A percentile compares a stretch with the other conserved stretches of the same genome.
These are phyloP conservation scores for Solanum medicagineum DNA, from an alignment of 257 asterid species.

Conservation along the genomic window DNA sequence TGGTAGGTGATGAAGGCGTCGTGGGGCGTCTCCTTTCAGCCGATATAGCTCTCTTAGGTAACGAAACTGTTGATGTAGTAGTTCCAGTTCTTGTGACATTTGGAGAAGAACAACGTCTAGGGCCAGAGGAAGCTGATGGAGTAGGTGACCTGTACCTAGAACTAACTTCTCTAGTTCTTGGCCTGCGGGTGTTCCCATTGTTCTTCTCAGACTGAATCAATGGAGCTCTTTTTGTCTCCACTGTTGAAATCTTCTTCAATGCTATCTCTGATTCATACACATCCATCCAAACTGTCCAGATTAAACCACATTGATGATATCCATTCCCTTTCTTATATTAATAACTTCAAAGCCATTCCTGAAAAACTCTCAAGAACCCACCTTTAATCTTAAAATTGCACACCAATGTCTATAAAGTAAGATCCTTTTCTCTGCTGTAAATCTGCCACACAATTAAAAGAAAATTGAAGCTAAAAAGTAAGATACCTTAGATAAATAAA, in stretches of 20 bases:
- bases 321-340: slow-evolving; percentile 14
- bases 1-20: slow-evolving; percentile 38
- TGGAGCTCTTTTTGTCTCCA: slow-evolving; percentile 33
- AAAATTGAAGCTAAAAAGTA: slow-evolving; percentile 25
- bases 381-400: slow-evolving; percentile 15
- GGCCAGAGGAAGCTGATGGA: slow-evolving; percentile 28
- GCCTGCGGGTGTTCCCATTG: slow-evolving; percentile 38
- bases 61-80: slow-evolving; percentile 15
- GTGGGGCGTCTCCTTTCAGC: slow-evolving; percentile 61
- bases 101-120: slow-evolving; percentile 65
- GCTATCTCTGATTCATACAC: slow-evolving; percentile 35
- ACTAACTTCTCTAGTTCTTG: slow-evolving; percentile 63
- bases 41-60: slow-evolving; percentile 63
- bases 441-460: slow-evolving; percentile 27
- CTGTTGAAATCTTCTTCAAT: slow-evolving; percentile 34
- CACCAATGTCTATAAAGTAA: slow-evolving; percentile 23
- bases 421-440: slow-evolving; percentile 26
- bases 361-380: slow-evolving; percentile 20
- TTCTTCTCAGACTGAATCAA: slow-evolving; percentile 51
- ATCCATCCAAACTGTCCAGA: slow-evolving; percentile 54
- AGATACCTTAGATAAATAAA: slow-evolving; percentile 32
- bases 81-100: slow-evolving; percentile 21
- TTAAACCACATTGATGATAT: slow-evolving; percentile 48
- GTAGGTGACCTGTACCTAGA: slow-evolving; percentile 71
- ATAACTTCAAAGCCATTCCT: slow-evolving; percentile 12